phyloP scores from a whole-genome alignment of 805 yeast species.

The Starmerella sirachaensis region DNA sequence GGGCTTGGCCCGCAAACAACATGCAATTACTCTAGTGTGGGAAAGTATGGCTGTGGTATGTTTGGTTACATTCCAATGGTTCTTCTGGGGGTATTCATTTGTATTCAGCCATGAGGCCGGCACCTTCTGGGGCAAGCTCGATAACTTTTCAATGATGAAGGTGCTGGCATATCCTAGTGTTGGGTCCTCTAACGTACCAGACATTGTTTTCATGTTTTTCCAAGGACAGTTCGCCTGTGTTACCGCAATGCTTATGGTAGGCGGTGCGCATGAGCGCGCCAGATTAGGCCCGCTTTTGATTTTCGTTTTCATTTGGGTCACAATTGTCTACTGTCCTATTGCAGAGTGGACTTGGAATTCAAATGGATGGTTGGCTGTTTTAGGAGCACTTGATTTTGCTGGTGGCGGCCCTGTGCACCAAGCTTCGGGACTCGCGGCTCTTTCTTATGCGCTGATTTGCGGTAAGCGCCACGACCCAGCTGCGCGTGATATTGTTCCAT shows the following conservation, averaged over 20 bases:
- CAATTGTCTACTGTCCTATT: constrained; percentile 88
- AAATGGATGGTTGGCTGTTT: constrained; percentile 71
- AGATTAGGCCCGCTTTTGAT: constrained; percentile 94
- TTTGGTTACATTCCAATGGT: constrained; percentile 86
- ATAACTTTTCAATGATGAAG: constrained; percentile 66
- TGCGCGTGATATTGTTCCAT: constrained; percentile 51
- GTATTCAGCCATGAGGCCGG: constrained; percentile 64
- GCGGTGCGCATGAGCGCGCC: constrained; percentile 97
- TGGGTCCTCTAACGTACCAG: constrained; percentile 56
- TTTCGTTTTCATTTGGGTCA: constrained; percentile 84
- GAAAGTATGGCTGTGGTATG: constrained; percentile 83
- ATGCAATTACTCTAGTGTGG: constrained; percentile 90
- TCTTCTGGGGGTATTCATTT: constrained; percentile 94
- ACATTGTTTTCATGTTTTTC: constrained; percentile 75
- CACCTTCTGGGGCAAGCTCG: constrained; percentile 66
- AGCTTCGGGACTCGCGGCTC: constrained; percentile 86
- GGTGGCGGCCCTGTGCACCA: constrained; percentile 99
- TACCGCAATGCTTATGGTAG: constrained; percentile 87
- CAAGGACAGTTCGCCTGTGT: constrained; percentile 96
- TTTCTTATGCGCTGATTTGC: constrained; percentile 80
- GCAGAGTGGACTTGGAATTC: constrained; percentile 98
- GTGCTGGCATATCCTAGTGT: constrained; percentile 73
- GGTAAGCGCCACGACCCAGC: constrained; percentile 84
- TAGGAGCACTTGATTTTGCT: constrained; percentile 90
- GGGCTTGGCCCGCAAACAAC: constrained; percentile 88